Base-by-base conservation (phyloP, 208 protist species). In the Acanthamoeba healyi region DNA sequence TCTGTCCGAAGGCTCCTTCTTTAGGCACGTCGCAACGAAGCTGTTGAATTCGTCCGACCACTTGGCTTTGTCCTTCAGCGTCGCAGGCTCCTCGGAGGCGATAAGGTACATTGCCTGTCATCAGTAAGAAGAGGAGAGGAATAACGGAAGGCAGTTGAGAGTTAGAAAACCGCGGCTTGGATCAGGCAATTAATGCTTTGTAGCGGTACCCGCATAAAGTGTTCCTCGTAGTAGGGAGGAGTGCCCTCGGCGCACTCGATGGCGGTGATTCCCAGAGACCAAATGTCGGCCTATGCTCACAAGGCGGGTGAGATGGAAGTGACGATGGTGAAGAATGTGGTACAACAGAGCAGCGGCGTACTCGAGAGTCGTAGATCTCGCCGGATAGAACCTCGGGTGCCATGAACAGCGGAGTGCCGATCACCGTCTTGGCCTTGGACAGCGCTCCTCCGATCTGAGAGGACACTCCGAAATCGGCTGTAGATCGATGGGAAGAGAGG, bases 381-480 rank as follows among this genome's bases (percentile, higher is more conserved):
- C 72, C 72, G 19, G 34, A 42, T 14, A 82, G 42, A 19, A 82
- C 72, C 32, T 82, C 72, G 5, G 72, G 72, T 10, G 72, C 72
- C 72, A 82, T 82, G 38, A 82, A 82, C 72, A 82, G 42, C 6
- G 72, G 72, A 26, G 72, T 82, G 42, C 72, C 72, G 72, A 82
- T 82, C 22, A 82, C 42, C 34, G 72, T 82, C 42, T 14, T 19
- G 22, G 72, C 72, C 72, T 82, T 82, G 72, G 72, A 54, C 9
- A 54, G 72, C 26, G 34, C 72, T 24, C 42, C 40, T 49, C 72
- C 72, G 24, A 51, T 82, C 42, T 82, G 72, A 29, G 72, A 26
- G 5, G 72, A 82, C 34, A 82, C 72, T 26, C 72, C 72, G 46
- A 82, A 82, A 51, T 82, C 72, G 40, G 72, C 72, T 82, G 72